Evolutionary conservation across 805 yeast species (phyloP), one percentile per base, ranked within the genome.

Genomic region (Hermanozyma aechmeae): DNA sequence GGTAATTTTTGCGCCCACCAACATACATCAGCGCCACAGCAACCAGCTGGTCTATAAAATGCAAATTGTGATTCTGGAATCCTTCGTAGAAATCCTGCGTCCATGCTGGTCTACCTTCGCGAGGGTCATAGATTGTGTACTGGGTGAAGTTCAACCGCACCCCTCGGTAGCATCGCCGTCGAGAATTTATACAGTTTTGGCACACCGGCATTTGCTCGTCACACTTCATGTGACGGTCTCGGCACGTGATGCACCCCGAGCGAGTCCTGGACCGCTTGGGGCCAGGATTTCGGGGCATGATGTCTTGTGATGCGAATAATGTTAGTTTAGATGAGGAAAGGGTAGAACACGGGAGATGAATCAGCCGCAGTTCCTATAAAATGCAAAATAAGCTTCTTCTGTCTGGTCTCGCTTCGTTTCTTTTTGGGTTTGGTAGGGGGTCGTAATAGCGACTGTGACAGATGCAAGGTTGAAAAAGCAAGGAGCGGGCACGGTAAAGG

Each of bases 151-250:
- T 68, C 25, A 65, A 48, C 30, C 70, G 53, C 9, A 57, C 46
- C 1, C 74, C 74, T 32, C 70, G 48, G 39, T 61, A 58, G 38
- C 77, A 71, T 26, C 51, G 53, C 23, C 71, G 52, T 26, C 63
- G 59, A 7, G 73, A 62, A 30, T 67, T 69, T 28, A 67, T 54
- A 47, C 80, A 60, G 42, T 74, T 72, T 23, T 65, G 59, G 48
- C 83, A 76, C 19, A 68, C 68, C 1, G 83, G 83, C 31, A 66
- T 66, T 23, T 62, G 68, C 46, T 73, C 79, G 43, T 76, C 82
- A 50, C 83, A 76, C 44, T 75, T 76, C 59, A 76, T 72, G 48
- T 77, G 76, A 25, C 82, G 61, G 34, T 73, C 71, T 30, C 82
- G 68, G 42, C 83, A 76, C 8, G 77, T 73, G 29, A 70, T 50